Evolutionary conservation across 164 flowering plant species (phyloP).

Genomic region (Pachysandra terminalis): DNA sequence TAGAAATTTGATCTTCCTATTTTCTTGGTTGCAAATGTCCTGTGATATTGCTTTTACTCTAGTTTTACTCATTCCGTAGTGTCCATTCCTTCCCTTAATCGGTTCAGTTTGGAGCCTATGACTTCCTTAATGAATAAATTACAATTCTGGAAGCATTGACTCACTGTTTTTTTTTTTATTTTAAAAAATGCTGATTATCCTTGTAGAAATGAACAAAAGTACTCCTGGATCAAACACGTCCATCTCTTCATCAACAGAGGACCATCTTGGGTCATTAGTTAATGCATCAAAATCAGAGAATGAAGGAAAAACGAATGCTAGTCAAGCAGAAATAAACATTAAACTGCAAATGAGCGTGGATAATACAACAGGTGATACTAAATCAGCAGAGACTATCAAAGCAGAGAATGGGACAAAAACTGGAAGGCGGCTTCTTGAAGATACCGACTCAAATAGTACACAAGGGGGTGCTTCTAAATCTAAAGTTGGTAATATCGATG

Average conservation of each 20-base stretch:
- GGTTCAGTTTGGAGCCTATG: not conserved
- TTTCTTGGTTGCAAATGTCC: not conserved
- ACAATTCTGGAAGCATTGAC: not conserved
- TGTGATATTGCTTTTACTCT: not conserved
- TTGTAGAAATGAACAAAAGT: slow-evolving; percentile 40
- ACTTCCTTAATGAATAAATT: not conserved
- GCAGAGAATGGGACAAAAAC: slow-evolving; percentile 33
- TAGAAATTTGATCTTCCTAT: not conserved
- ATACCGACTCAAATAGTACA: slow-evolving; percentile 32
- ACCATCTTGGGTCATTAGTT: slow-evolving; percentile 15
- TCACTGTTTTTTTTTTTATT: not conserved
- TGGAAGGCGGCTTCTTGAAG: slow-evolving; percentile 76
- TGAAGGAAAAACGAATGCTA: slow-evolving; percentile 34
- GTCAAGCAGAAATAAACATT: slow-evolving; percentile 29
- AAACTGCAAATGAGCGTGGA: slow-evolving; percentile 36
- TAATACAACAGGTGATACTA: slow-evolving; percentile 34
- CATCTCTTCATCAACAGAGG: slow-evolving; percentile 20
- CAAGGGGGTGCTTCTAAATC: slow-evolving; percentile 37
- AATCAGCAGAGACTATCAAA: slow-evolving; percentile 20
- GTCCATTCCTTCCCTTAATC: no score
- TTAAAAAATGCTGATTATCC: slow-evolving; percentile 4
- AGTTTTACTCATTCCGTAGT: not conserved
- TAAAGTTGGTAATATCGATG: slow-evolving; percentile 26
- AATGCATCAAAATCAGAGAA: slow-evolving; percentile 33
- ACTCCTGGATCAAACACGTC: slow-evolving; percentile 24